Evolutionary conservation across 805 yeast species (phyloP), one percentile per base, ranked within the genome.

Genomic region (Candida endomychidarum): DNA sequence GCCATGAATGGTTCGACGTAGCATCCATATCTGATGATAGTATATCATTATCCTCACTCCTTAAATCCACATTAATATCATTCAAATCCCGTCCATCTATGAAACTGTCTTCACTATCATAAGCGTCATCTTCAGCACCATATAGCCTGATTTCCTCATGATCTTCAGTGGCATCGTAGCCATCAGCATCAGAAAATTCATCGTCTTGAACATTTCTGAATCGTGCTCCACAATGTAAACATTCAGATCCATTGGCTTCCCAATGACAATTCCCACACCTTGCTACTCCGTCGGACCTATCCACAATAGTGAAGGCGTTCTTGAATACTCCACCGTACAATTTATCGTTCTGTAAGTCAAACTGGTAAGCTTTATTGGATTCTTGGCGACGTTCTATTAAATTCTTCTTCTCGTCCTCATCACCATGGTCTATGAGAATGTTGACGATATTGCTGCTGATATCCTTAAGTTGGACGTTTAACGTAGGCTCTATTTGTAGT

Each of bases 181-280:
- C 69, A 20, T 65, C 70, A 4, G 61, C 68, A 6, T 65, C 62
- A 28, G 67, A 72, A 34, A 58, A 57, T 31, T 57, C 57, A 23
- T 52, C 64, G 17, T 62, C 58, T 15, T 55, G 54, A 2, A 67
- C 57, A 6, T 53, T 47, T 17, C 70, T 52, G 45, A 83, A 72
- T 22, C 78, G 56, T 42, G 77, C 62, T 4, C 83, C 83, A 58
- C 93, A 85, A 51, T 84, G 83, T 5, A 77, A 69, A 52, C 93
- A 85, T n/a, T 60, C 66, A 3, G 72, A 61, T 0, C 86, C 88
- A 45, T 77, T 77, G 1, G 83, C 79, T 51, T 85, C 91, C 91
- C 91, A 85, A 52, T 81, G 88, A 56, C 93, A 85, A 41, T 77
- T 74, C 6, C 84, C 77, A 53, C 93, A 85, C 40, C 91, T 61